Evolutionary conservation across 1,284 basidiomycete species (phyloP).

Genomic region (Peniophora sp.): DNA sequence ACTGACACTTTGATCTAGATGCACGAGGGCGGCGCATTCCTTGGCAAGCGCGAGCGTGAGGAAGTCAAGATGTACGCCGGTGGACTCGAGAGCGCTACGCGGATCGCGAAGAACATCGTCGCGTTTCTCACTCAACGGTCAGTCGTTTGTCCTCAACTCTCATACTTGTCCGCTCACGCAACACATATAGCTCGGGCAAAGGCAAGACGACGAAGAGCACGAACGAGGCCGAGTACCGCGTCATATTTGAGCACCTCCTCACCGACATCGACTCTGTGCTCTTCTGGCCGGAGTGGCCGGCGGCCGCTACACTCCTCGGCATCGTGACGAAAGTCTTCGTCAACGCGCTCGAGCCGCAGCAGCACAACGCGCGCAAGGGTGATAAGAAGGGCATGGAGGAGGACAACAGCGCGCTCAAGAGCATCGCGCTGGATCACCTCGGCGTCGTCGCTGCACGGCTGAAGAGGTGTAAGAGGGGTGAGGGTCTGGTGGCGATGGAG

Average conservation of each 20-base stretch:
- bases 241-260: constrained; percentile 86
- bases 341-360: constrained; percentile 9
- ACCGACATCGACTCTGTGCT: constrained; percentile 84
- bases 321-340: constrained; percentile 83
- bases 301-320: constrained; percentile 72
- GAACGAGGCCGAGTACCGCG: constrained; percentile 85
- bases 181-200: constrained; percentile 55
- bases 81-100: constrained; percentile 73
- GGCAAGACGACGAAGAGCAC: constrained; percentile 81
- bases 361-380: constrained; percentile 78
- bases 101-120: constrained; percentile 78
- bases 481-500: constrained; percentile 44
- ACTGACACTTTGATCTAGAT: no score
- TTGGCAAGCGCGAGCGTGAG: constrained; percentile 23
- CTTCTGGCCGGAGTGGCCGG: constrained; percentile 96
- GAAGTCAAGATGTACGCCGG: constrained; percentile 61
- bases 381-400: constrained; percentile 49
- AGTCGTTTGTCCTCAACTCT: constrained; percentile 5
- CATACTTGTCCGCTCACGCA: not conserved
- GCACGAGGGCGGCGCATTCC: not conserved
- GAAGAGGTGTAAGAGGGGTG: constrained; percentile 14
- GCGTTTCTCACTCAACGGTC: constrained; percentile 78
- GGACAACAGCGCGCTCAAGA: constrained; percentile 68
- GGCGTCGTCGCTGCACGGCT: constrained; percentile 86
- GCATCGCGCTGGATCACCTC: constrained; percentile 86